These are phyloP conservation scores for Diaporthe humulicola DNA, from an alignment of 2,329 filamentous ascomycete species.

Conservation along the genomic window DNA sequence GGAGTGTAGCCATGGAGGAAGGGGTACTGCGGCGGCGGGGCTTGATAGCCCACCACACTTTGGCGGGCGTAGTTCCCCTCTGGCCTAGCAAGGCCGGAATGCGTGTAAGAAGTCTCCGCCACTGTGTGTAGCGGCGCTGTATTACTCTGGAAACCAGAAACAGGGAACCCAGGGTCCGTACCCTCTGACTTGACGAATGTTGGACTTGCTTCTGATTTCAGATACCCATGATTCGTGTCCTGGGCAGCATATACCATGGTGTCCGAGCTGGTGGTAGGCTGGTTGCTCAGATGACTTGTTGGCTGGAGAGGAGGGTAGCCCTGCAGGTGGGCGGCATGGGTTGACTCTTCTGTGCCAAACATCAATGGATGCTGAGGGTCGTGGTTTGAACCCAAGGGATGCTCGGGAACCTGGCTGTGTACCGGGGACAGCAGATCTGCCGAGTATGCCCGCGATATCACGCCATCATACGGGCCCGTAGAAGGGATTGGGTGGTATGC, in stretches of 20 bases:
- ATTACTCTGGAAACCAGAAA: background rate
- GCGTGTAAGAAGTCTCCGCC: background rate
- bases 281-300: constrained; percentile 16
- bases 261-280: constrained; percentile 49
- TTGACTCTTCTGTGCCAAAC: constrained; percentile 27
- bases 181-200: constrained; percentile 45
- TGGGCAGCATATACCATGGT: constrained; percentile 56
- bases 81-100: background rate
- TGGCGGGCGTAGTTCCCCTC: constrained; percentile 15
- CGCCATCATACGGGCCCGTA: constrained; percentile 18
- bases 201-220: constrained; percentile 41
- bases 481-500: constrained; percentile 33
- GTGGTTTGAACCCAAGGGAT: constrained; percentile 34
- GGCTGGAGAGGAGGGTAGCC: constrained; percentile 37
- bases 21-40: background rate
- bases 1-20: constrained; percentile 20
- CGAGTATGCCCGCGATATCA: constrained; percentile 28
- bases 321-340: constrained; percentile 37
- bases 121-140: background rate
- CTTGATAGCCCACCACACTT: background rate
- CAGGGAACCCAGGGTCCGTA: constrained; percentile 39
- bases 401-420: constrained; percentile 6
- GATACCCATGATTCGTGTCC: constrained; percentile 45
- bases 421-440: constrained; percentile 30
- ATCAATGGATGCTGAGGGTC: constrained; percentile 32